Conservation (phyloP, 1,284 basidiomycete species). For the Taiwanofungus camphoratus region DNA sequence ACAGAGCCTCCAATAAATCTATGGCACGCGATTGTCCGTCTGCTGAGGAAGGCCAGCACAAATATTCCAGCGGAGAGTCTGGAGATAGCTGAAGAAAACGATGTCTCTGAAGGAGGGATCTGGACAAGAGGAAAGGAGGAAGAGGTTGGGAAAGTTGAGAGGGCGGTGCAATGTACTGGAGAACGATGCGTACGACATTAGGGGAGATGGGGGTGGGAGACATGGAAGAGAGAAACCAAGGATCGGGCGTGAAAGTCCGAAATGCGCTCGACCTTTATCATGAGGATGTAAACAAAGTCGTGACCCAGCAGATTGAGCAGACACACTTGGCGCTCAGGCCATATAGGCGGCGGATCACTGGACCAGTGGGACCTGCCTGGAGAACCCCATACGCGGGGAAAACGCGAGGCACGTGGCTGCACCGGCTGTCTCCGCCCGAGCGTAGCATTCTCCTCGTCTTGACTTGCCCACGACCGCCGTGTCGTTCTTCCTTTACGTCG, state of each 20-base stretch:
- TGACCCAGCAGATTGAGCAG: too few relatives aligned
- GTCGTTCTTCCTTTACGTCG: neutral
- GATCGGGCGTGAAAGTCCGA: too few relatives aligned
- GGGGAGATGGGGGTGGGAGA: slow-evolving; percentile 32
- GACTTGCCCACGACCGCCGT: too few relatives aligned
- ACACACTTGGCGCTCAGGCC: too few relatives aligned
- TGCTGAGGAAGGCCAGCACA: slow-evolving; percentile 57
- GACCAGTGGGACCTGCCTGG: too few relatives aligned
- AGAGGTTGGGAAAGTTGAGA: slow-evolving; percentile 42
- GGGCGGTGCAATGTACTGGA: slow-evolving; percentile 55
- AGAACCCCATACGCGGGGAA: too few relatives aligned
- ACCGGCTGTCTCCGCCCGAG: too few relatives aligned
- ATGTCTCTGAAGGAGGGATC: slow-evolving; percentile 56
- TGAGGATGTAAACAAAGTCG: too few relatives aligned
- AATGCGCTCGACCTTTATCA: too few relatives aligned
- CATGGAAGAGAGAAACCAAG: slow-evolving; percentile 20
- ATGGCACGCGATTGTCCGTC: slow-evolving; percentile 28
- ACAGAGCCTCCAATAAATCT: slow-evolving; percentile 42
- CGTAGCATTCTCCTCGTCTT: too few relatives aligned
- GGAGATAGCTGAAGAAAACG: slow-evolving; percentile 53
- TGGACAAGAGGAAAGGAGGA: slow-evolving; percentile 57
- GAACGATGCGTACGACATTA: slow-evolving; percentile 39
- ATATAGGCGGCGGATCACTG: too few relatives aligned
- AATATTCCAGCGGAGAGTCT: slow-evolving; percentile 47
- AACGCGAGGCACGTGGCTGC: too few relatives aligned